Evolutionary conservation across 495 filamentous ascomycete genomes (phyloP).

Genomic region (Penicillium paxilli): DNA sequence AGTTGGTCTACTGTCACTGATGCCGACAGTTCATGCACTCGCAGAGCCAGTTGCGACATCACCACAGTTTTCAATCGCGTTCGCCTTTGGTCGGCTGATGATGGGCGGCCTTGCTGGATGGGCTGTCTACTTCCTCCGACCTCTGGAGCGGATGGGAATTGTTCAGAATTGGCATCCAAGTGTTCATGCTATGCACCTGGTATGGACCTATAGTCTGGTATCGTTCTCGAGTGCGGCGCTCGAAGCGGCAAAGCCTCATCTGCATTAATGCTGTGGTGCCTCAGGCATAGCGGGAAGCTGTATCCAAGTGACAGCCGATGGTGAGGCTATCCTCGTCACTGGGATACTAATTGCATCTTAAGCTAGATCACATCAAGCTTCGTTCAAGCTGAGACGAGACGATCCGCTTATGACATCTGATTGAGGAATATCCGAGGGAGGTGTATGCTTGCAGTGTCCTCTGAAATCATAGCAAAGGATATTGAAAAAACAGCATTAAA

Average conservation of each 20-base stretch:
- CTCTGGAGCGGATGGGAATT: slow-evolving; percentile 1
- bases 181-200: slow-evolving; percentile 2
- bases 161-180: slow-evolving; percentile 1
- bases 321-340: too few relatives aligned
- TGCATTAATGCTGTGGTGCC: neutral
- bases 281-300: too few relatives aligned
- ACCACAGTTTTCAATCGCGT: neutral
- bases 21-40: slow-evolving; percentile 5
- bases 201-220: neutral
- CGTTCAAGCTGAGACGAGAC: too few relatives aligned
- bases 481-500: too few relatives aligned
- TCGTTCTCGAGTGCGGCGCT: neutral
- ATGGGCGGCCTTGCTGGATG: neutral
- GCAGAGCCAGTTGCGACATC: neutral
- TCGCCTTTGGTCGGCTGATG: slow-evolving; percentile 2
- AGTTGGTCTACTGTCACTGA: neutral
- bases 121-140: slow-evolving; percentile 4
- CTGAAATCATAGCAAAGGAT: too few relatives aligned
- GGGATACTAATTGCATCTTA: too few relatives aligned
- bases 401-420: too few relatives aligned
- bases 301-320: too few relatives aligned
- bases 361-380: too few relatives aligned
- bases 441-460: too few relatives aligned
- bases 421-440: too few relatives aligned
- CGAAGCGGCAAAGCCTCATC: neutral